Evolutionary conservation across 495 filamentous ascomycete species (phyloP), one percentile per base, ranked within the genome.

Genomic region (Trichoderma virens): DNA sequence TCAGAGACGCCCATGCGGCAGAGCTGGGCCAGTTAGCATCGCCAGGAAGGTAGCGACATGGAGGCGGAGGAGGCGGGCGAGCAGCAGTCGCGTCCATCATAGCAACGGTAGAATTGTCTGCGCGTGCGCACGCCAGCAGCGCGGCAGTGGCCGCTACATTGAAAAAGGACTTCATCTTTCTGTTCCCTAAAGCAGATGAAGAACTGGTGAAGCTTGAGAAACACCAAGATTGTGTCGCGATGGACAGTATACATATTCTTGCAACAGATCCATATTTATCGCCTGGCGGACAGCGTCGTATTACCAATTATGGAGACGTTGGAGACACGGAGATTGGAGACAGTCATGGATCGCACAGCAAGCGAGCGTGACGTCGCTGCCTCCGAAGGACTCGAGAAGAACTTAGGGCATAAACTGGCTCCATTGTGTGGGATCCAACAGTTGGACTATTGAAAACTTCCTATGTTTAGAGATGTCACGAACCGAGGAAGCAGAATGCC

Each of bases 11-110:
- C 71, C 73, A 75, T 23, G 63, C 38, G 4, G 41, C 6, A 5
- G 11, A 9, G 14, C 20, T 31, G 0, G 73, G 73, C 70, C 70
- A 75, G 18, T 32, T 20, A 2, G 41, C 25, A 62, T 73, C 71
- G 31, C 68, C 69, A 6, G 74, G 74, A 47, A 47, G 43, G 20
- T 41, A 16, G 38, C 38, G 38, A 18, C 38, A 41, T 11, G 38
- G 5, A 41, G 38, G 38, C 38, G 38, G 38, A 13, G 38, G 38
- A 41, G 38, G 38, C 2, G 38, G 38, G 38, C 38, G 38, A 16
- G 38, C 6, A 41, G 38, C 38, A 3, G 38, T 41, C n/a, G n/a
- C n/a, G n/a, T n/a, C n/a, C n/a, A n/a, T n/a, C n/a, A n/a, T n/a
- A n/a, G n/a, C n/a, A n/a, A n/a, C n/a, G n/a, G n/a, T n/a, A n/a